Base-by-base conservation (phyloP, 805 yeast genomes). In the Zygosaccharomyces bailii region DNA sequence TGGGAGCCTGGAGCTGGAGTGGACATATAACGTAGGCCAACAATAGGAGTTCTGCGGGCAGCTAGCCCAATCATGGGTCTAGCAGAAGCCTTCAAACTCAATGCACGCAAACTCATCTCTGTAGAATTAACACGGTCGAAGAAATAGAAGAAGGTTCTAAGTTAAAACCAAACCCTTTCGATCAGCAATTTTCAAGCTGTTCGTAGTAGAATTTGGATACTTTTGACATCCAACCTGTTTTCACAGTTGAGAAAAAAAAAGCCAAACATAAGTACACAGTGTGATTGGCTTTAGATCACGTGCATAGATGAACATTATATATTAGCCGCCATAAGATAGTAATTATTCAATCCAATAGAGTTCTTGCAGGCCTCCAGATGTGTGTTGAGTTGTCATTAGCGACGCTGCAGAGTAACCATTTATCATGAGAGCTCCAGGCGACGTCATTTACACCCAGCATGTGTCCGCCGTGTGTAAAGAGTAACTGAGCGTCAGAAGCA, bases 311-410 rank as follows among this genome's bases (percentile, higher is more conserved):
- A 23, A 30, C 7, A 30, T n/a, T n/a, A 17, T 13, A 17, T 17
- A 34, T 21, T 14, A 24, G 23, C 8, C 31, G 31, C 31, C 13
- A 27, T n/a, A n/a, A n/a, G 14, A 10, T 11, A 16, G 4, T 27
- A 16, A 36, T 14, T 35, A 16, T 32, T 40, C 29, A 13, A 32
- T 52, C 61, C 5, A 76, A 66, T 18, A 69, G 42, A 25, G 63
- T 54, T 27, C 48, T 54, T 2, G 75, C 61, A 0, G 96, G 95
- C 55, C 74, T 78, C 95, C 96, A 90, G 2, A 89, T 63, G 50
- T 90, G 96, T n/a, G 89, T 67, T 1, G 90, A 78, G 59, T 90
- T 90, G 58, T 90, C 96, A 55, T 84, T 88, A 0, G 87, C 79
- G 4, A 85, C 91, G 56, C 88, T 80, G 3, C 87, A 82, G 29